Conservation (phyloP, 2,329 filamentous ascomycete genomes). For the Didymella keratinophila region DNA sequence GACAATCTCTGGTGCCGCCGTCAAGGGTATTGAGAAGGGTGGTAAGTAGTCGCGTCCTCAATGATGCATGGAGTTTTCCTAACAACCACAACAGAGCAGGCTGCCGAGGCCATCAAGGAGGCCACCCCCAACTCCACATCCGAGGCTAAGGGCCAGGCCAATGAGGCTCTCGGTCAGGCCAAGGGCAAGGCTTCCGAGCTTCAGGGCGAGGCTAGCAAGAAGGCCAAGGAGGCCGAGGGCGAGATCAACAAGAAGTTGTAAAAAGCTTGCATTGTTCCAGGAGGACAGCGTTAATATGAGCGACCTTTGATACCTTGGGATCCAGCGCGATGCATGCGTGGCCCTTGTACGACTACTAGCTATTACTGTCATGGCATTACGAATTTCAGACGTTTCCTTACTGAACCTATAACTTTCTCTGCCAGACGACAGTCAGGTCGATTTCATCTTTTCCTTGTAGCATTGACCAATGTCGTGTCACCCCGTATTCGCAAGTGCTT, state of each 20-base stretch:
- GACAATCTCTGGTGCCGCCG: constrained; percentile 62
- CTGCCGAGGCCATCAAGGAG: constrained; percentile 54
- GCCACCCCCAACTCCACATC: constrained; percentile 36
- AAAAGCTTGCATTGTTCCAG: neutral
- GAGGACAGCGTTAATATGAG: constrained; percentile 3
- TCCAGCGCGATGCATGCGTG: neutral
- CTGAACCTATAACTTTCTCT: neutral
- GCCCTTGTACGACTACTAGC: constrained; percentile 23
- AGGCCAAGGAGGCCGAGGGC: constrained; percentile 50
- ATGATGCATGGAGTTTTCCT: constrained; percentile 10
- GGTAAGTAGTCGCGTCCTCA: constrained; percentile 56
- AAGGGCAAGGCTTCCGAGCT: constrained; percentile 52
- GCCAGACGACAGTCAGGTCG: neutral
- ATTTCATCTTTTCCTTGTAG: too few species aligned
- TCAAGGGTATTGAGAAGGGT: constrained; percentile 69
- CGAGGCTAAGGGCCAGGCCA: constrained; percentile 50
- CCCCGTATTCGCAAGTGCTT: too few species aligned
- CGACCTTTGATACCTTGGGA: constrained; percentile 17
- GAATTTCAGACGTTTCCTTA: constrained; percentile 20
- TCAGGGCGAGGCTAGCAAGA: constrained; percentile 52
- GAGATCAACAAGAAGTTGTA: constrained; percentile 52
- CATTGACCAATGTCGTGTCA: too few species aligned
- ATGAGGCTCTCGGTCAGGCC: constrained; percentile 43
- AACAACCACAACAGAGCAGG: constrained; percentile 56
- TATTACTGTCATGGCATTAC: constrained; percentile 16